Conservation (phyloP, 208 protist genomes). For the Trichomonas gallinae region DNA sequence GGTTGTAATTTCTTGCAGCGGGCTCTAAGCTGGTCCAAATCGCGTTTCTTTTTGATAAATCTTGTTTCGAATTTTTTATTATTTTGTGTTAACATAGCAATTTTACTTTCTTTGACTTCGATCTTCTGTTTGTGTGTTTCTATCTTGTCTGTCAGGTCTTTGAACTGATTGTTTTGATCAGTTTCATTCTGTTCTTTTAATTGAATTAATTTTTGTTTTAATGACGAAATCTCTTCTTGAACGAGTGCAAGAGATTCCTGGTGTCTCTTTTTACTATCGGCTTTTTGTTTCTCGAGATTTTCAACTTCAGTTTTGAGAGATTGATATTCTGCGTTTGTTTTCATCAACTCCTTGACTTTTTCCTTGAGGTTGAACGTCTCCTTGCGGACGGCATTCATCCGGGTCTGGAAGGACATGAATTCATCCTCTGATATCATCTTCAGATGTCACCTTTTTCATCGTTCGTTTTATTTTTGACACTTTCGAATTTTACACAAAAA, state of each 20-base stretch:
- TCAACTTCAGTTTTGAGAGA: neutral
- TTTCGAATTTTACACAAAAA: no score
- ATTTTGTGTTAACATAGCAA: neutral
- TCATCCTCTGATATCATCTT: neutral
- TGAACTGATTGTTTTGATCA: neutral
- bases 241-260: neutral
- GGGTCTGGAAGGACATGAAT: neutral
- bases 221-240: neutral
- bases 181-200: neutral
- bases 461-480: neutral
- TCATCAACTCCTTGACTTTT: neutral
- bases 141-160: neutral
- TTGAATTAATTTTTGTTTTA: neutral
- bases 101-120: neutral
- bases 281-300: neutral
- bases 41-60: neutral
- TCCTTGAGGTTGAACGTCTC: neutral
- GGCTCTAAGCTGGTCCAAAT: neutral
- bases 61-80: neutral
- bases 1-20: neutral
- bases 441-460: neutral
- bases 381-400: neutral
- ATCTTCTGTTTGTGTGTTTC: neutral
- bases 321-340: neutral
- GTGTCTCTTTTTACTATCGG: neutral